Evolutionary conservation across 106 monocot genomes (phyloP).

Genomic region (Dactylorhiza incarnata): DNA sequence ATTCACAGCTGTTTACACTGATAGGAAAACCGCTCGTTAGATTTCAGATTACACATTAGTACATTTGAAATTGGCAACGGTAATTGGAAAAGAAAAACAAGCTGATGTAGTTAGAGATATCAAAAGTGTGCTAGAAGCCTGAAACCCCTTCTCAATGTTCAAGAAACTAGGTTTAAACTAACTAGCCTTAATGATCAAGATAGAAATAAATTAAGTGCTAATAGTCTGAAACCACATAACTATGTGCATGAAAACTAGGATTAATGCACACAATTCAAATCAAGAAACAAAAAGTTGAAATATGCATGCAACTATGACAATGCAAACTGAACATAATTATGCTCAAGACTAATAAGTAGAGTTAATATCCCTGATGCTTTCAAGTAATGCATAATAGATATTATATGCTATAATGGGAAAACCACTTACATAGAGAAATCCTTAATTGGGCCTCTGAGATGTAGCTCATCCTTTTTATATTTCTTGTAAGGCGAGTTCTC

Average conservation of each 20-base stretch:
- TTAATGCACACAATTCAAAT: not conserved
- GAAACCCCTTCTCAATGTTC: not conserved
- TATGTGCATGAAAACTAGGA: no score
- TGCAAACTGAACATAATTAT: not conserved
- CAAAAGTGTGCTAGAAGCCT: not conserved
- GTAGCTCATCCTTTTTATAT: constrained; percentile 74
- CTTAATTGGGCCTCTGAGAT: constrained; percentile 66
- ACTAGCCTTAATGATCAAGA: no score
- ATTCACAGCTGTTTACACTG: not conserved
- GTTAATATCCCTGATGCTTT: not conserved
- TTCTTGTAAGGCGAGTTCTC: constrained; percentile 55
- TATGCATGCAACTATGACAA: not conserved
- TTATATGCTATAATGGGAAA: not conserved
- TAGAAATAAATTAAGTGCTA: no score
- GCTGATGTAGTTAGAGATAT: not conserved
- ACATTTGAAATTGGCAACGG: not conserved
- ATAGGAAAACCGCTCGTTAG: not conserved
- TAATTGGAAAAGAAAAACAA: not conserved
- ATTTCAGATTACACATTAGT: not conserved
- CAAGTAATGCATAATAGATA: not conserved
- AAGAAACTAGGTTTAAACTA: not conserved
- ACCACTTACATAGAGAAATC: constrained; percentile 66
- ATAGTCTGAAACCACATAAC: no score
- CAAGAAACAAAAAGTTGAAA: not conserved
- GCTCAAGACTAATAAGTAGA: not conserved